A percentile compares a stretch with the other conserved stretches of the same genome.
These are phyloP conservation scores for Salvia hispanica DNA, from an alignment of 257 asterid genomes.

Conservation along the genomic window DNA sequence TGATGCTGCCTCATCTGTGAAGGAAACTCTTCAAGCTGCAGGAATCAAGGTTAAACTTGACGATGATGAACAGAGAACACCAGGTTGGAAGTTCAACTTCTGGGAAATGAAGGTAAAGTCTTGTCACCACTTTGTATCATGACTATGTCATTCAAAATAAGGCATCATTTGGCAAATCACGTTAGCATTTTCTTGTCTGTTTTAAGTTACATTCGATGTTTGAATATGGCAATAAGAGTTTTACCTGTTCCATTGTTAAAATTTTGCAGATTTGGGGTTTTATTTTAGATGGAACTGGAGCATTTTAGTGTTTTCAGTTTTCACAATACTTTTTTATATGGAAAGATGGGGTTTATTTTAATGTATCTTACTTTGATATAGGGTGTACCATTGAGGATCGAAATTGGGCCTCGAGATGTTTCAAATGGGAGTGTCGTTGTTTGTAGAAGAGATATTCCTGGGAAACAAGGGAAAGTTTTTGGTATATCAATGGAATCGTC, in stretches of 20 bases:
- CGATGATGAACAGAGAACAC: constrained; percentile 94
- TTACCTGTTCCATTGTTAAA: not conserved
- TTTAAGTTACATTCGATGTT: constrained; percentile 8
- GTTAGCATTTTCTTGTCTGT: not conserved
- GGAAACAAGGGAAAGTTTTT: constrained; percentile 90
- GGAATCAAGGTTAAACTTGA: constrained; percentile 84
- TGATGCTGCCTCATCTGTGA: constrained; percentile 70
- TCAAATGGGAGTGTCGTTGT: constrained; percentile 75
- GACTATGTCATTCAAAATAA: not conserved
- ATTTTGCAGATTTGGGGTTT: constrained; percentile 11
- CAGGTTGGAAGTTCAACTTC: constrained; percentile 96
- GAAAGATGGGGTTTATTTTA: not conserved
- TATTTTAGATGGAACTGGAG: constrained; percentile 4
- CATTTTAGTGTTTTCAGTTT: not conserved
- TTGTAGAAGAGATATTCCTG: constrained; percentile 92
- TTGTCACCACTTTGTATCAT: constrained; percentile 18
- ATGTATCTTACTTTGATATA: constrained; percentile 36
- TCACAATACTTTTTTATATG: not conserved
- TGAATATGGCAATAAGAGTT: constrained; percentile 3
- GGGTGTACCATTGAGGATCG: constrained; percentile 98
- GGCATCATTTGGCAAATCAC: not conserved
- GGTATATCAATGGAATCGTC: constrained; percentile 94
- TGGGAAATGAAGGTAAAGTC: constrained; percentile 96
- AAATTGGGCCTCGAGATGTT: constrained; percentile 96
- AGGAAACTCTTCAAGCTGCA: constrained; percentile 66